Percentiles rank a stretch among this genome's conserved stretches.
phyloP scores from a whole-genome alignment of 257 asterid species.

The Fraxinus pennsylvanica region DNA sequence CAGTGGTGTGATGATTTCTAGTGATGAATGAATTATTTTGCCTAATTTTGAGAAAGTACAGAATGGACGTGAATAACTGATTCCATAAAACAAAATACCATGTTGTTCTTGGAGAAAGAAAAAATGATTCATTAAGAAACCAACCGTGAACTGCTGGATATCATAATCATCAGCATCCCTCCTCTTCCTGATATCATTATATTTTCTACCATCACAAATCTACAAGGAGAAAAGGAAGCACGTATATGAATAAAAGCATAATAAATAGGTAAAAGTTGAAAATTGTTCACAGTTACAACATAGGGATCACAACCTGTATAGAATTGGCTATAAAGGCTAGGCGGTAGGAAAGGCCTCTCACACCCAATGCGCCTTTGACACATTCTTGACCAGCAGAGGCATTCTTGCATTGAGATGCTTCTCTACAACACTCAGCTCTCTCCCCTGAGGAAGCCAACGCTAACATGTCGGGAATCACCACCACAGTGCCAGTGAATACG shows the following conservation, averaged over 20 bases:
- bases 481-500: constrained; percentile 88
- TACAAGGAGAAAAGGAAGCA: constrained; percentile 32
- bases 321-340: constrained; percentile 96
- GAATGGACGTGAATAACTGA: neutral
- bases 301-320: constrained; percentile 60
- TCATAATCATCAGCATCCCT: constrained; percentile 83
- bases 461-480: constrained; percentile 84
- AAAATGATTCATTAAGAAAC: constrained; percentile 23
- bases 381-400: constrained; percentile 75
- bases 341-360: constrained; percentile 89
- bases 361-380: constrained; percentile 88
- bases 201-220: constrained; percentile 88
- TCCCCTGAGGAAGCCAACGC: constrained; percentile 96
- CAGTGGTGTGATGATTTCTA: neutral
- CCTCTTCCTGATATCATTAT: constrained; percentile 63
- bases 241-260: no score
- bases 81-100: neutral
- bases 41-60: neutral
- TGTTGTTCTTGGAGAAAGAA: neutral
- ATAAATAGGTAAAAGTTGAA: neutral
- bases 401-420: constrained; percentile 75
- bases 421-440: constrained; percentile 84
- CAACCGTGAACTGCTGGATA: constrained; percentile 64
- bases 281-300: constrained; percentile 5
- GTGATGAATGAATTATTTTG: neutral